Base-by-base conservation (phyloP, 2,329 filamentous ascomycete genomes). In the Fusarium zealandicum region DNA sequence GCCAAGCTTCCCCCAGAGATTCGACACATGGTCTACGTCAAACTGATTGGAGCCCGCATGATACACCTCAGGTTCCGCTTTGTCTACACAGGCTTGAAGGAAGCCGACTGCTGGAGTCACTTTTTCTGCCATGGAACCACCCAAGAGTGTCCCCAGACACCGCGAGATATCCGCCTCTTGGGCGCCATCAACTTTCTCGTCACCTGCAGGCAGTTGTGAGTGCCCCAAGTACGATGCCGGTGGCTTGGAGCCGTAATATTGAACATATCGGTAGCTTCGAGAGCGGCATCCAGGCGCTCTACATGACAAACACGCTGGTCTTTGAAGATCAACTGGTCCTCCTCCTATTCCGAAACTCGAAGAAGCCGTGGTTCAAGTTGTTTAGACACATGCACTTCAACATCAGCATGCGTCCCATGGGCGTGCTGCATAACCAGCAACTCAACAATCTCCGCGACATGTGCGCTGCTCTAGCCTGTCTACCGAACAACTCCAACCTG, bases 1-100 rank as follows among this genome's bases (percentile, higher is more conserved):
- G 42, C 33, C 6, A 41, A 38, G n/a, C 17, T 56, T 2, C 43
- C 30, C 6, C 16, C 18, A n/a, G 52, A 56, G 33, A 22, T 47
- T 18, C 47, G 41, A 6, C 48, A 25, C 8, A 13, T 31, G 10
- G 18, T 52, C 11, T 47, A 41, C 25, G 14, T n/a, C 1, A 10
- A 32, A 6, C 12, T 42, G 14, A 31, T 42, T n/a, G 39, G 39
- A 7, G 6, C 5, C 3, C 25, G 38, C 5, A 30, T 18, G 25
- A 16, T 40, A 12, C 25, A 40, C 25, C 16, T 40, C 20, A 27
- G 22, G 7, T 16, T 11, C 37, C 16, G 12, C 37, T n/a, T n/a
- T n/a, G n/a, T n/a, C n/a, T n/a, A n/a, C n/a, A n/a, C n/a, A n/a
- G n/a, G n/a, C n/a, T n/a, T n/a, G n/a, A n/a, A n/a, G n/a, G n/a